These are phyloP conservation scores for Sphaerulina populicola DNA, from an alignment of 2,329 filamentous ascomycete species.

Conservation along the genomic window DNA sequence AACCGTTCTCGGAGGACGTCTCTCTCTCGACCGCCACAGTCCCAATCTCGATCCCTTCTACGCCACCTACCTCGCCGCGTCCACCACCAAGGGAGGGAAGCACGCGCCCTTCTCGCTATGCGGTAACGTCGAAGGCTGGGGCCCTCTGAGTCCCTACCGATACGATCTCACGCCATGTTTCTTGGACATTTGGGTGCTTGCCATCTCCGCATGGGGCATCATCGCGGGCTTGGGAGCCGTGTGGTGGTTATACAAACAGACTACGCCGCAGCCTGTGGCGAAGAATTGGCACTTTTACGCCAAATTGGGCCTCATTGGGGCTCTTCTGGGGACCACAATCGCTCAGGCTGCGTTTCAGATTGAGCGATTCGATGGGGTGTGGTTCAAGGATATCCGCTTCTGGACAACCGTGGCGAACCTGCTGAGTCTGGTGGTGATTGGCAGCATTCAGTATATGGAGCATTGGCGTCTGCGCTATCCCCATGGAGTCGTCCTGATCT, in stretches of 20 bases:
- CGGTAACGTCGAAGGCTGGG: slow-evolving; percentile 88
- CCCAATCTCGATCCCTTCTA: slow-evolving; percentile 13
- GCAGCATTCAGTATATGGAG: slow-evolving; percentile 75
- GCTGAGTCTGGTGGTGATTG: slow-evolving; percentile 64
- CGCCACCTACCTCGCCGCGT: slow-evolving; percentile 28
- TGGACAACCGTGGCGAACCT: slow-evolving; percentile 69
- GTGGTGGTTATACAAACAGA: slow-evolving; percentile 68
- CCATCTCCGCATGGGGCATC: slow-evolving; percentile 68
- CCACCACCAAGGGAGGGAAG: slow-evolving; percentile 6
- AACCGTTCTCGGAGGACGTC: slow-evolving; percentile 12
- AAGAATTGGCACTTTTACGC: slow-evolving; percentile 91
- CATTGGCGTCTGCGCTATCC: slow-evolving; percentile 74
- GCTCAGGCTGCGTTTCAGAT: slow-evolving; percentile 72
- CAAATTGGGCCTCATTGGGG: slow-evolving; percentile 66
- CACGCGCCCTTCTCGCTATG: slow-evolving; percentile 60
- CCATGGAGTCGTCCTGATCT: slow-evolving; percentile 82
- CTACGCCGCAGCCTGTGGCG: slow-evolving; percentile 55
- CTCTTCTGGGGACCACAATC: slow-evolving; percentile 59
- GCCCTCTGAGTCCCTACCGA: slow-evolving; percentile 73
- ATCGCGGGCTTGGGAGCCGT: slow-evolving; percentile 67
- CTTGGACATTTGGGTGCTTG: slow-evolving; percentile 78
- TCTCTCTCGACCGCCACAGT: neutral
- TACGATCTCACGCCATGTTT: slow-evolving; percentile 98
- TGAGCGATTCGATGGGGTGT: slow-evolving; percentile 57
- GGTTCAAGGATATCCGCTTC: slow-evolving; percentile 75